Conservation (phyloP, 345 rosid species). For the Draba incana region DNA sequence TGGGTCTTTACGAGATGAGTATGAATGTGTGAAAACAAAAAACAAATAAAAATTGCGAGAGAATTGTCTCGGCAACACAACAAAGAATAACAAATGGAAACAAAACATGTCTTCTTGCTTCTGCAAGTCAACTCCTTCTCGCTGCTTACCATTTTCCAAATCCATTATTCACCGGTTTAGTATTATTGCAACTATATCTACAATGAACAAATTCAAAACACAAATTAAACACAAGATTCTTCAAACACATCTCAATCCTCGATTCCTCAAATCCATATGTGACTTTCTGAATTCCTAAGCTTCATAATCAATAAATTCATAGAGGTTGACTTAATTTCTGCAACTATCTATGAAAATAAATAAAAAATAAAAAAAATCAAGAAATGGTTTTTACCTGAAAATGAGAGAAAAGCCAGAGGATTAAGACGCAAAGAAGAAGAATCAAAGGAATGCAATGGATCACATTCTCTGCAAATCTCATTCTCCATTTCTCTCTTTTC, state of each 20-base stretch:
- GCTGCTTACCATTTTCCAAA: conserved; percentile 18
- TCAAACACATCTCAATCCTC: conserved; percentile 17
- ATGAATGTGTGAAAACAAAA: no score
- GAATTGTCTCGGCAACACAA: conserved; percentile 7
- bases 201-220: conserved; percentile 1
- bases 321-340: background rate
- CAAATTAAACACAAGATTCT: background rate
- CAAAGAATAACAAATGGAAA: background rate
- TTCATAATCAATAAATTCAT: no score
- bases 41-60: no score
- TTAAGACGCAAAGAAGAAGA: conserved; percentile 56
- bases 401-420: conserved; percentile 82
- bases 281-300: no score
- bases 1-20: no score
- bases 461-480: conserved; percentile 73
- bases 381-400: conserved; percentile 47
- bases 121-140: conserved; percentile 26
- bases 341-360: background rate
- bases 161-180: conserved; percentile 8
- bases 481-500: conserved; percentile 58
- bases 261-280: no score
- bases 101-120: background rate
- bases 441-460: conserved; percentile 78
- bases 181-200: background rate
- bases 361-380: background rate